Base-by-base conservation (phyloP, 805 yeast genomes). In the Pichia scutulata region DNA sequence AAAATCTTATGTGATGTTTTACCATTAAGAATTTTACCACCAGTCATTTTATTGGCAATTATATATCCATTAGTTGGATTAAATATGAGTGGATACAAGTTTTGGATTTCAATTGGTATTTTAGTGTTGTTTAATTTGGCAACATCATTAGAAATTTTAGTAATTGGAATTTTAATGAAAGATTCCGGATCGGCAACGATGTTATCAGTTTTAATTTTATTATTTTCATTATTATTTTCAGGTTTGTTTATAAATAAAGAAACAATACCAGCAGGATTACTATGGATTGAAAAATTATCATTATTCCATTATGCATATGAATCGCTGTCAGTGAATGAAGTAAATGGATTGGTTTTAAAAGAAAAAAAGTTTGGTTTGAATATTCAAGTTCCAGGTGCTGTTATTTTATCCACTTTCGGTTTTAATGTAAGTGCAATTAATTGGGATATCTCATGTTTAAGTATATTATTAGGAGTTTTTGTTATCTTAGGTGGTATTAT, bases 321-420 rank as follows among this genome's bases (percentile, higher is more conserved):
- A 64, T 88, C 97, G 0, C 71, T 93, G 56, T 76, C 89, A 3
- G 90, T 93, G 49, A 93, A 93, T 66, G 99, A 93, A 64, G 98
- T 92, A 10, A 86, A 84, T 60, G 86, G 88, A 36, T 74, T 93
- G 63, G 82, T 88, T 14, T 73, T 93, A 59, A 81, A 80, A 55
- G 99, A 93, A 64, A 83, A 81, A 63, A 93, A 93, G 68, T 92
- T 84, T 61, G 99, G 99, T 0, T 75, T 93, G 41, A 86, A 90
- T 43, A 92, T 93, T 59, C 96, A 89, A 66, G 95, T 93, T 16
- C 99, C 99, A 0, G 99, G 99, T 12, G 98, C 99, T 2, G 95
- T 96, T 1, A 93, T 93, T 50, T 74, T 93, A 58, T 86, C 95
- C 57, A 89, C 98, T 0, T 93, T 93, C 71, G 99, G 99, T 0